These are phyloP conservation scores for Polyplosphaeria fusca DNA, from an alignment of 495 filamentous ascomycete genomes.

Conservation along the genomic window DNA sequence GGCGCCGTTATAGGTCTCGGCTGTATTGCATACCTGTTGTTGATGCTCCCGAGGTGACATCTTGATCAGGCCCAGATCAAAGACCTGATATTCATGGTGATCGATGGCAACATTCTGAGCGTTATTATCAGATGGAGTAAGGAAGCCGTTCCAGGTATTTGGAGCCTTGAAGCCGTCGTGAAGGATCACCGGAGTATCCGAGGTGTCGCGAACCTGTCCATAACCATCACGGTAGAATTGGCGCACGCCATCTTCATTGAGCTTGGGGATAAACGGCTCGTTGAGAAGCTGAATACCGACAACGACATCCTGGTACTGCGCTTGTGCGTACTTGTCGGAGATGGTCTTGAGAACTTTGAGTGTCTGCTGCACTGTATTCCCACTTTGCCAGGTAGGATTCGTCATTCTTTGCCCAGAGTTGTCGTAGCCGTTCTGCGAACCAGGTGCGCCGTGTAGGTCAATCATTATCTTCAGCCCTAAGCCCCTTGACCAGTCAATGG, in stretches of 20 bases:
- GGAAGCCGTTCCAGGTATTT: conserved; percentile 44
- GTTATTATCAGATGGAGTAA: conserved; percentile 42
- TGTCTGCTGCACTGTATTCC: conserved; percentile 55
- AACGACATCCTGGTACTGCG: conserved; percentile 60
- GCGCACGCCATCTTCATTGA: conserved; percentile 52
- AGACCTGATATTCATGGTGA: conserved; percentile 53
- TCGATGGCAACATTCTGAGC: conserved; percentile 46
- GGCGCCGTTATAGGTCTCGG: conserved; percentile 38
- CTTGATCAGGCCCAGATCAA: conserved; percentile 39
- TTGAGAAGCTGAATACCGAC: conserved; percentile 70
- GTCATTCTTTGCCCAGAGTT: conserved; percentile 39
- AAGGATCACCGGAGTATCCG: conserved; percentile 57
- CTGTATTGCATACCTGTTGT: conserved; percentile 46
- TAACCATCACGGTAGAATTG: conserved; percentile 65
- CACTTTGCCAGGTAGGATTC: conserved; percentile 53
- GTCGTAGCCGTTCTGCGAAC: conserved; percentile 45
- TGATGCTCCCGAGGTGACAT: conserved; percentile 44
- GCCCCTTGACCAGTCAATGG: conserved; percentile 47
- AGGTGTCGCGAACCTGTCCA: conserved; percentile 51
- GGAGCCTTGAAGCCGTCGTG: conserved; percentile 63
- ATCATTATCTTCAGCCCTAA: conserved; percentile 48
- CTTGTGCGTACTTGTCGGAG: conserved; percentile 53
- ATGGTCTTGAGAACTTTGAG: conserved; percentile 58
- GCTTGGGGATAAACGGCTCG: conserved; percentile 55
- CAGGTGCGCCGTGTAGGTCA: conserved; percentile 50